Conservation (phyloP, 495 filamentous ascomycete genomes). For the Pseudomonodictys pantanalensis region DNA sequence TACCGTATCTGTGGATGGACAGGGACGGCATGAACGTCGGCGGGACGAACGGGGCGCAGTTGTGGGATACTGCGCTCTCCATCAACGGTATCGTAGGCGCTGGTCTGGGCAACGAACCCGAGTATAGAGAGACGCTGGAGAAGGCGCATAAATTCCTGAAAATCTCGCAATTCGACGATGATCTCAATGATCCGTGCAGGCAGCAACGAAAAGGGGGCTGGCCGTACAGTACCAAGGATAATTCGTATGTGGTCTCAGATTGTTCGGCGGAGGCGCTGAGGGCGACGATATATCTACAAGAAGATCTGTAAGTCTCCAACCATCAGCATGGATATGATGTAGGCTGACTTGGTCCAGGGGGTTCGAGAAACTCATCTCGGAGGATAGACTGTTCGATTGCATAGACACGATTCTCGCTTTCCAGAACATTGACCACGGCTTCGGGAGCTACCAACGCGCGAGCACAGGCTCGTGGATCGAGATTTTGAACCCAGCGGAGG, state of each 20-base stretch:
- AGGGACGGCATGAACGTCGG: slow-evolving; percentile 89
- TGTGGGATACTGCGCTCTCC: slow-evolving; percentile 87
- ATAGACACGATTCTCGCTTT: slow-evolving; percentile 86
- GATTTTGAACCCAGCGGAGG: slow-evolving; percentile 88
- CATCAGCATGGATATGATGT: not conserved
- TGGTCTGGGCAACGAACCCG: slow-evolving; percentile 70
- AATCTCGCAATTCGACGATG: slow-evolving; percentile 82
- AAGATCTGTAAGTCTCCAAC: slow-evolving; percentile 23
- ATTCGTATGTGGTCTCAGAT: slow-evolving; percentile 93
- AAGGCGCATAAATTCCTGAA: slow-evolving; percentile 84
- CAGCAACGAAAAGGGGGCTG: slow-evolving; percentile 89
- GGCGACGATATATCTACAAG: slow-evolving; percentile 78
- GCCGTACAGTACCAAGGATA: slow-evolving; percentile 86
- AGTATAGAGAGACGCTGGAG: slow-evolving; percentile 75
- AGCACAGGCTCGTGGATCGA: slow-evolving; percentile 75
- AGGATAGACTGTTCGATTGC: slow-evolving; percentile 75
- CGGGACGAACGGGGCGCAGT: slow-evolving; percentile 93
- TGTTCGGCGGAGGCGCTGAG: slow-evolving; percentile 91
- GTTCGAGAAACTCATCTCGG: slow-evolving; percentile 70
- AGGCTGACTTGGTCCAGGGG: slow-evolving; percentile 40
- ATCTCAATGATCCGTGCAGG: slow-evolving; percentile 79
- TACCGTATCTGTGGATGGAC: slow-evolving; percentile 89
- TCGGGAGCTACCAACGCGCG: slow-evolving; percentile 80
- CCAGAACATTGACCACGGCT: slow-evolving; percentile 83
- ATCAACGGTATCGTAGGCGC: slow-evolving; percentile 78